These are phyloP conservation scores for Glomus cerebriforme DNA, from an alignment of 192 early-diverging fungal species.

Conservation along the genomic window DNA sequence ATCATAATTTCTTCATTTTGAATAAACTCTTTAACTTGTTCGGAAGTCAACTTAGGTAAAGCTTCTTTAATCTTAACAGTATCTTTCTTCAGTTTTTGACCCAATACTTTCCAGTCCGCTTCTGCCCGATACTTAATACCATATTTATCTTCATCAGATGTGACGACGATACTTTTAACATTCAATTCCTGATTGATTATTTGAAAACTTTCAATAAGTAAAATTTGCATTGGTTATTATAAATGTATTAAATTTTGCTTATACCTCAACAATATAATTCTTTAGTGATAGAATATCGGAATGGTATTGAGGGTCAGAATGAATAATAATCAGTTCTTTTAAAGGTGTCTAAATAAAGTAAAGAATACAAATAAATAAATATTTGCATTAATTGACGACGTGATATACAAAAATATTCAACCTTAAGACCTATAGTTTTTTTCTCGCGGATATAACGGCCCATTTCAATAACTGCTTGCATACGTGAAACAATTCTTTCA, in stretches of 20 bases:
- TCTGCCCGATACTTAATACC: slow-evolving; percentile 91
- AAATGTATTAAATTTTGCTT: neutral
- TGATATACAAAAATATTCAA: slow-evolving; percentile 4
- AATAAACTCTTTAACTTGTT: slow-evolving; percentile 83
- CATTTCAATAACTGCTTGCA: slow-evolving; percentile 97
- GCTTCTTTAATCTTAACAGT: slow-evolving; percentile 84
- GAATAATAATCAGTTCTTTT: slow-evolving; percentile 89
- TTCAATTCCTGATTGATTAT: slow-evolving; percentile 71
- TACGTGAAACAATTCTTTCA: slow-evolving; percentile 91
- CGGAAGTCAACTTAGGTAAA: slow-evolving; percentile 69
- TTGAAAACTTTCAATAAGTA: neutral
- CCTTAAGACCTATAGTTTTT: slow-evolving; percentile 89
- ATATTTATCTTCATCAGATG: slow-evolving; percentile 87
- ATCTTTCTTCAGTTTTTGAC: slow-evolving; percentile 89
- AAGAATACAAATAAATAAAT: neutral
- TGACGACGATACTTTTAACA: slow-evolving; percentile 82
- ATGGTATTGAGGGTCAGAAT: slow-evolving; percentile 85
- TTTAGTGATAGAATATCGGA: slow-evolving; percentile 84
- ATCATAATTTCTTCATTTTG: slow-evolving; percentile 66
- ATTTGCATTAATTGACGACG: too few relatives aligned
- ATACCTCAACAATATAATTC: slow-evolving; percentile 75
- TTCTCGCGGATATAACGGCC: slow-evolving; percentile 90
- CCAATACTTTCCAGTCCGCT: slow-evolving; percentile 89
- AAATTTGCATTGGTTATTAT: too few relatives aligned
- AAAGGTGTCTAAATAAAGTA: slow-evolving; percentile 67